These are phyloP conservation scores for Rhizomucor pusillus DNA, from an alignment of 371 early-diverging fungal species.

Conservation along the genomic window DNA sequence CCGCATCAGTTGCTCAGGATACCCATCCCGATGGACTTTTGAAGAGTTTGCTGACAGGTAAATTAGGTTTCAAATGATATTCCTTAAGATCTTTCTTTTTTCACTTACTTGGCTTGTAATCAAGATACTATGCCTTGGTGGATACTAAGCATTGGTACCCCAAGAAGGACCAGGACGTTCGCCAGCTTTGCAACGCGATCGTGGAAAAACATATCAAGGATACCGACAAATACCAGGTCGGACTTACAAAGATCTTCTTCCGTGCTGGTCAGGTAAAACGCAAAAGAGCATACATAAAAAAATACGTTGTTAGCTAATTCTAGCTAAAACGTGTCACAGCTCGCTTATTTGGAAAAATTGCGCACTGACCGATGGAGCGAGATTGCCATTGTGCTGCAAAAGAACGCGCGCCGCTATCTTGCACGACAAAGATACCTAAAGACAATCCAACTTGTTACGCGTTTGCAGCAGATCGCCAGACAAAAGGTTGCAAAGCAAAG, in stretches of 20 bases:
- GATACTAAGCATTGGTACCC: constrained; percentile 66
- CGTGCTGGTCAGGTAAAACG: constrained; percentile 79
- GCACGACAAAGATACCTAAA: constrained; percentile 65
- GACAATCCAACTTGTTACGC: constrained; percentile 48
- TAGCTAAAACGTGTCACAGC: constrained; percentile 16
- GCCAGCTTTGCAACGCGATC: constrained; percentile 58
- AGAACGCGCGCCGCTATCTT: constrained; percentile 79
- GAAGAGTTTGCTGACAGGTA: constrained; percentile 83
- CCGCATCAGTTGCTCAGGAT: constrained; percentile 98
- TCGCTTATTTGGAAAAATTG: constrained; percentile 90
- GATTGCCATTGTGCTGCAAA: constrained; percentile 84
- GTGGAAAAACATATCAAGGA: constrained; percentile 69
- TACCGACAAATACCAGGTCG: constrained; percentile 91
- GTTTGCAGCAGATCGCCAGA: constrained; percentile 64
- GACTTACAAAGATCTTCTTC: constrained; percentile 98
- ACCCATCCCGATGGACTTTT: constrained; percentile 92
- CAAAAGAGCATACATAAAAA: not conserved
- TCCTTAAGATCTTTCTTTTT: no score
- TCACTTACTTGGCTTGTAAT: not conserved
- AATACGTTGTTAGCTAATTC: no score
- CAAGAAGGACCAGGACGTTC: constrained; percentile 38
- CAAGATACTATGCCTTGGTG: constrained; percentile 84
- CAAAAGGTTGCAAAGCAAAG: constrained; percentile 54
- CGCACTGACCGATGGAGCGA: constrained; percentile 76
- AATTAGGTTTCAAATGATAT: not conserved